These are phyloP conservation scores for Gomphus bonarii DNA, from an alignment of 1,284 basidiomycete genomes.

Conservation along the genomic window DNA sequence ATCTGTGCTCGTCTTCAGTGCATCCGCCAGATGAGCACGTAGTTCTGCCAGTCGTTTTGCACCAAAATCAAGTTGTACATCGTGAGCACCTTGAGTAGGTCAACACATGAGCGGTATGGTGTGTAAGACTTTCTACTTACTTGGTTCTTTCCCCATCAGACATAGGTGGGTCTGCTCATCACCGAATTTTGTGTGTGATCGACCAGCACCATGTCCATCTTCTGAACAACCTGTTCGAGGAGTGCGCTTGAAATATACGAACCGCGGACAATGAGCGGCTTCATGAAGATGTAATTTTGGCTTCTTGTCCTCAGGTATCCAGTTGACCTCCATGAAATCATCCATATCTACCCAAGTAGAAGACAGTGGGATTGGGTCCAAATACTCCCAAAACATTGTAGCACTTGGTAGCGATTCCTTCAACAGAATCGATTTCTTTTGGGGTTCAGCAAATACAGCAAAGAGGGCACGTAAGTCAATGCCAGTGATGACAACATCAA, in stretches of 20 bases:
- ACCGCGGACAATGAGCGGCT: slow-evolving; percentile 68
- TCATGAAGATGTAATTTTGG: slow-evolving; percentile 67
- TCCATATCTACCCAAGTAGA: slow-evolving; percentile 70
- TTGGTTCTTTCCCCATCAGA: slow-evolving; percentile 63
- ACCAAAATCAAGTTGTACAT: slow-evolving; percentile 63
- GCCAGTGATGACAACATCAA: slow-evolving; percentile 74
- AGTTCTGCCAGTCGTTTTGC: slow-evolving; percentile 44
- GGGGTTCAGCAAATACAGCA: slow-evolving; percentile 67
- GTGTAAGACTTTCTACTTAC: slow-evolving; percentile 33
- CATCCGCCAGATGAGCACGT: slow-evolving; percentile 23
- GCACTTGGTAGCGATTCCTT: slow-evolving; percentile 23
- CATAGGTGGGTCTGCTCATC: slow-evolving; percentile 82
- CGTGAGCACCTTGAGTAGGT: slow-evolving; percentile 40
- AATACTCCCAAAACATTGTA: slow-evolving; percentile 5
- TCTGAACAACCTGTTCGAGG: slow-evolving; percentile 20
- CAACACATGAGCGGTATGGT: slow-evolving; percentile 7
- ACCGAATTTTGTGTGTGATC: slow-evolving; percentile 71
- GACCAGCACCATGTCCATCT: slow-evolving; percentile 16
- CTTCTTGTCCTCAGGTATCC: slow-evolving; percentile 38
- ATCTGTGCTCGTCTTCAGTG: neutral
- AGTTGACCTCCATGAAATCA: slow-evolving; percentile 81
- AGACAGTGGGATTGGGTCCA: slow-evolving; percentile 13
- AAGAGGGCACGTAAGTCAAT: slow-evolving; percentile 74
- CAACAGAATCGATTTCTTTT: slow-evolving; percentile 47
- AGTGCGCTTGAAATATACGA: slow-evolving; percentile 72